phyloP scores from a whole-genome alignment of 2,329 filamentous ascomycete genomes.

The Neophaeococcomyces mojaviensis region DNA sequence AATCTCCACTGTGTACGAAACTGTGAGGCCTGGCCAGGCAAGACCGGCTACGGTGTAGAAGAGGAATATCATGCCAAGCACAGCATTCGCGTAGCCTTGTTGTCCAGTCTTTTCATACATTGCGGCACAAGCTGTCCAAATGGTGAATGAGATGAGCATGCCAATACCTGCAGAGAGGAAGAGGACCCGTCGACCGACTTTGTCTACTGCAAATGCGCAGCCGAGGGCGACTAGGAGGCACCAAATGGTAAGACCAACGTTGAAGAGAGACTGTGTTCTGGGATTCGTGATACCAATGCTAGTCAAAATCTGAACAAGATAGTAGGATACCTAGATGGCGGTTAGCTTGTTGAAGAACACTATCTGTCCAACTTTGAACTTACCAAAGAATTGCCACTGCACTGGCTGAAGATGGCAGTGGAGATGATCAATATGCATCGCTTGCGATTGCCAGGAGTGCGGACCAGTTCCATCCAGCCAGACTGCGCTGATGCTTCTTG shows the following conservation, averaged over 20 bases:
- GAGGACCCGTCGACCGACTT: slow-evolving; percentile 48
- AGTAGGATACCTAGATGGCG: too few relatives aligned
- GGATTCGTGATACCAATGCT: slow-evolving; percentile 54
- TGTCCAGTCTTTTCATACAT: neutral
- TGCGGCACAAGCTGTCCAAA: slow-evolving; percentile 11
- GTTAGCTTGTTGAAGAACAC: too few relatives aligned
- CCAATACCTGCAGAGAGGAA: slow-evolving; percentile 41
- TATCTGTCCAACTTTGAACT: too few relatives aligned
- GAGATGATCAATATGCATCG: too few relatives aligned
- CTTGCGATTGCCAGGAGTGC: too few relatives aligned
- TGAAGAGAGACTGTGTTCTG: slow-evolving; percentile 22
- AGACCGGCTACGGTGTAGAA: slow-evolving; percentile 28
- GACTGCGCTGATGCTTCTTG: too few relatives aligned
- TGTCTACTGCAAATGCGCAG: slow-evolving; percentile 47
- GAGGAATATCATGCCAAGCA: slow-evolving; percentile 31
- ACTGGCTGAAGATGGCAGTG: too few relatives aligned
- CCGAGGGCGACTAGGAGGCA: slow-evolving; percentile 13
- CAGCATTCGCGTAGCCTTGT: slow-evolving; percentile 16
- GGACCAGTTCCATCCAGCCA: too few relatives aligned
- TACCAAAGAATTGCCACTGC: too few relatives aligned
- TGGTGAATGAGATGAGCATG: slow-evolving; percentile 22
- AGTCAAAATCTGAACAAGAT: slow-evolving; percentile 31
- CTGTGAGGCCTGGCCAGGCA: slow-evolving; percentile 25
- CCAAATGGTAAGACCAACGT: slow-evolving; percentile 12
- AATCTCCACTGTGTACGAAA: slow-evolving; percentile 27